Evolutionary conservation across 345 rosid genomes (phyloP).

Genomic region (Hibiscus syriacus): DNA sequence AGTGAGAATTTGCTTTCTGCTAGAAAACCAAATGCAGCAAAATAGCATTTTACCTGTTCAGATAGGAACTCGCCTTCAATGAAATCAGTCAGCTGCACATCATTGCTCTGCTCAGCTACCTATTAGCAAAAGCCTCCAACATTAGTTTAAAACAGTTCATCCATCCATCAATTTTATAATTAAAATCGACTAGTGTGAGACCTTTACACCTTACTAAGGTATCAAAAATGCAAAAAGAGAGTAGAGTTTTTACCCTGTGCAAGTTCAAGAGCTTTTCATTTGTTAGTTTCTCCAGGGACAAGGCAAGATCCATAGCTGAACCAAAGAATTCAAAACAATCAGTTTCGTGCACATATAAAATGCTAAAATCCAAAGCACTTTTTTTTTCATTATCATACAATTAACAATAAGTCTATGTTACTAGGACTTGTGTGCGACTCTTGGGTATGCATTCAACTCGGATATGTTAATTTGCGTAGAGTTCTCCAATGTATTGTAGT

Average conservation of each 20-base stretch:
- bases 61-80: constrained; percentile 58
- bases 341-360: neutral
- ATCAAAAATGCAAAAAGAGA: too few species aligned
- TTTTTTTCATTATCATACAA: too few species aligned
- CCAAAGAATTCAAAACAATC: constrained; percentile 8
- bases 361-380: neutral
- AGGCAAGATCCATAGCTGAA: constrained; percentile 87
- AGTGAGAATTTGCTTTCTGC: neutral
- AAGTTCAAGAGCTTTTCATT: constrained; percentile 71
- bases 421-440: too few species aligned
- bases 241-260: constrained; percentile 41
- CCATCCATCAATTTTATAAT: too few species aligned
- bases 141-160: neutral
- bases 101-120: constrained; percentile 57
- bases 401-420: neutral
- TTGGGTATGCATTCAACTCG: too few species aligned
- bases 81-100: constrained; percentile 72
- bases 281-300: constrained; percentile 82
- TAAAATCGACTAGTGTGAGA: too few species aligned
- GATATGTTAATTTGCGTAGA: too few species aligned
- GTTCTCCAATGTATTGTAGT: too few species aligned
- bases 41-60: constrained; percentile 50
- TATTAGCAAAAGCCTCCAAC: constrained; percentile 16
- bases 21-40: neutral
- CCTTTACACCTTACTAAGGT: too few species aligned